phyloP scores from a whole-genome alignment of 164 flowering plant genomes.

The Dillenia turbinata region DNA sequence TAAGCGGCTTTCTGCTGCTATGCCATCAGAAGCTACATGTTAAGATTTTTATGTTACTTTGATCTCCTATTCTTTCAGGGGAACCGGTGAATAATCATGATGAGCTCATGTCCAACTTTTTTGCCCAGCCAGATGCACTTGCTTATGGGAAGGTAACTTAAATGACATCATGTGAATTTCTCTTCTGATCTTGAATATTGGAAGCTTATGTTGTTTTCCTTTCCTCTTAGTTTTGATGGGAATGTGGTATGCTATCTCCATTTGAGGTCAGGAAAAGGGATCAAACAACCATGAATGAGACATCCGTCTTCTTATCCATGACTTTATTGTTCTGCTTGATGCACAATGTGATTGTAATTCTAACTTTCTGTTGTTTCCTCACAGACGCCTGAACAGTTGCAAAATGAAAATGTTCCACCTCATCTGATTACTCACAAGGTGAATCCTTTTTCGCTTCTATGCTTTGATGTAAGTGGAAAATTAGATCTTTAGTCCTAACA shows the following conservation, averaged over 20 bases:
- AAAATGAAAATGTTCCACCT: constrained; percentile 71
- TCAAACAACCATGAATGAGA: too few species aligned
- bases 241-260: too few species aligned
- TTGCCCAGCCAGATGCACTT: constrained; percentile 99
- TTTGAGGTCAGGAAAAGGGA: too few species aligned
- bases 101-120: constrained; percentile 98
- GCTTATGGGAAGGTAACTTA: constrained; percentile 89
- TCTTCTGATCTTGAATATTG: too few species aligned
- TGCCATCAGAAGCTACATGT: not conserved
- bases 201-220: not conserved
- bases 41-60: constrained; percentile 2
- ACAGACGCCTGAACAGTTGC: constrained; percentile 77
- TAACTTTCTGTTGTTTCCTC: constrained; percentile 9
- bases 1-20: not conserved
- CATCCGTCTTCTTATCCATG: not conserved
- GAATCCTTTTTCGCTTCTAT: constrained; percentile 13
- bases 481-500: constrained; percentile 7
- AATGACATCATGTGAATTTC: not conserved
- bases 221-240: too few species aligned
- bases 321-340: not conserved
- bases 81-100: constrained; percentile 93
- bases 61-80: constrained; percentile 39
- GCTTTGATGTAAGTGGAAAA: not conserved
- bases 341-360: not conserved
- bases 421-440: constrained; percentile 94